Conservation (phyloP, 2,329 filamentous ascomycete genomes). For the Ceratocystis cubensis region DNA sequence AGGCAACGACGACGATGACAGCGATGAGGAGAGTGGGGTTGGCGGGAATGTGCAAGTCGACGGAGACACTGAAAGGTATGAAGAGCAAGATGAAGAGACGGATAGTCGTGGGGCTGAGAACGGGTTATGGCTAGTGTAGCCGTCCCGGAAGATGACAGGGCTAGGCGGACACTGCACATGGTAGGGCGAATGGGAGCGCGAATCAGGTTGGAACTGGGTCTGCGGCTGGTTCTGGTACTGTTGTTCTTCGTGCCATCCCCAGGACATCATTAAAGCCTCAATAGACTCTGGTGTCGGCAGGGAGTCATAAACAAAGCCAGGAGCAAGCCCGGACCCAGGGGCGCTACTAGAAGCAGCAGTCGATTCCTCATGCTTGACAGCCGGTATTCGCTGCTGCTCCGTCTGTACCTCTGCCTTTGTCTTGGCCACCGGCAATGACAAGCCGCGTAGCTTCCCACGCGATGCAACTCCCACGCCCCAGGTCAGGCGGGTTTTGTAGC, state of each 20-base stretch:
- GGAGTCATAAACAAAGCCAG: not conserved
- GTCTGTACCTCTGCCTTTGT: constrained; percentile 35
- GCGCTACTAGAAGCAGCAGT: not conserved
- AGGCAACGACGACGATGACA: not conserved
- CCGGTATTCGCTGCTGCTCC: not conserved
- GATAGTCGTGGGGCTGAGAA: not conserved
- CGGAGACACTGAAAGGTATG: not conserved
- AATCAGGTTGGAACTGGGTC: constrained; percentile 7
- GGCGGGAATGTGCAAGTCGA: constrained; percentile 24
- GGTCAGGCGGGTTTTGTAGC: constrained; percentile 92
- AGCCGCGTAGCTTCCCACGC: constrained; percentile 80
- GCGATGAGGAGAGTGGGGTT: not conserved
- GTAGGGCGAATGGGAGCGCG: constrained; percentile 22
- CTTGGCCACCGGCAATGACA: constrained; percentile 61
- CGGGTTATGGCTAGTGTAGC: constrained; percentile 21
- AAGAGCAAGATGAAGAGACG: not conserved
- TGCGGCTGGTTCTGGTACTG: constrained; percentile 27
- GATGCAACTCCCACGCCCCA: constrained; percentile 95
- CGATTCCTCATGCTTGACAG: not conserved
- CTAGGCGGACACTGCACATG: constrained; percentile 37
- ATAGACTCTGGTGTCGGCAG: not conserved
- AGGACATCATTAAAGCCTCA: not conserved
- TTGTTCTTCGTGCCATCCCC: not conserved
- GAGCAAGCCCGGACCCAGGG: not conserved
- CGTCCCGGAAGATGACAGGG: constrained; percentile 30